phyloP scores from a whole-genome alignment of 176 grass and related monocot species.

The Cenchrus fungigraminus region DNA sequence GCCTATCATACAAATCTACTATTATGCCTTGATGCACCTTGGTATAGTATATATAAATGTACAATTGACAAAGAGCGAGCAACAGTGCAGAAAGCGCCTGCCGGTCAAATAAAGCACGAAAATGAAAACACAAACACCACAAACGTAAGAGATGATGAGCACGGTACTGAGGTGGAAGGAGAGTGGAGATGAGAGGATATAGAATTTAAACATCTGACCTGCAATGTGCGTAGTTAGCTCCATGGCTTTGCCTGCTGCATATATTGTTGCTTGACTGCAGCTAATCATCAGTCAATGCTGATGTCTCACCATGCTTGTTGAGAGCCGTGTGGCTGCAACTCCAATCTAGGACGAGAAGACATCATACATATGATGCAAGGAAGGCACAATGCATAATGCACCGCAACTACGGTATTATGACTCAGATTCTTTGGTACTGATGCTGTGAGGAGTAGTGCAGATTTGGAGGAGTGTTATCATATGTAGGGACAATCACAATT shows the following conservation, averaged over 20 bases:
- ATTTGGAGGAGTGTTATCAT: constrained; percentile 72
- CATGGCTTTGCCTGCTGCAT: constrained; percentile 27
- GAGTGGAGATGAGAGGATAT: not conserved
- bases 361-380: constrained; percentile 38
- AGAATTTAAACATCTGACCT: constrained; percentile 74
- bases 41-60: not conserved
- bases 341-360: constrained; percentile 35
- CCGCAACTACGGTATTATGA: constrained; percentile 3
- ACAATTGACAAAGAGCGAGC: constrained; percentile 11
- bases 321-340: constrained; percentile 24
- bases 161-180: constrained; percentile 8
- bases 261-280: not conserved
- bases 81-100: constrained; percentile 25
- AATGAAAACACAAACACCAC: constrained; percentile 47
- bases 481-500: constrained; percentile 62
- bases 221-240: constrained; percentile 26
- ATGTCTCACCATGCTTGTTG: constrained; percentile 17
- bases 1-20: not conserved
- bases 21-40: constrained; percentile 28
- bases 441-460: constrained; percentile 28
- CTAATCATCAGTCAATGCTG: constrained; percentile 19
- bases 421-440: constrained; percentile 53
- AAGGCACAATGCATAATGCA: not conserved
- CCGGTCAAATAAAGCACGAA: constrained; percentile 5
- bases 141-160: constrained; percentile 24